Conservation (phyloP, 2,329 filamentous ascomycete species). For the Bipolaris oryzae region DNA sequence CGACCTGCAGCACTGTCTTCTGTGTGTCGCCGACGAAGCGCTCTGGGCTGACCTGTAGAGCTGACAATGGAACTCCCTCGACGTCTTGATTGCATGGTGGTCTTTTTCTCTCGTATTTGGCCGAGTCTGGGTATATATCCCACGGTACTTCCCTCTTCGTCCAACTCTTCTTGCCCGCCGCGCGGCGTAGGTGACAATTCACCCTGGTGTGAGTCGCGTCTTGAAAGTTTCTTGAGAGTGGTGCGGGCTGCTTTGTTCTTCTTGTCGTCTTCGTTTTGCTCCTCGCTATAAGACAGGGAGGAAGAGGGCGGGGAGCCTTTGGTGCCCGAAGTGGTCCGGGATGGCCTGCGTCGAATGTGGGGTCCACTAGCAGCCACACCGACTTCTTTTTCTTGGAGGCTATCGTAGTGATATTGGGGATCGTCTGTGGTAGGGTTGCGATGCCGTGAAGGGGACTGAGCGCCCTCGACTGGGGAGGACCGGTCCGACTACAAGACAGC, state of each 20-base stretch:
- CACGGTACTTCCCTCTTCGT: constrained; percentile 26
- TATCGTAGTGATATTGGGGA: constrained; percentile 22
- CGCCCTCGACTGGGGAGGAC: constrained; percentile 31
- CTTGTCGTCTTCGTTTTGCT: constrained; percentile 30
- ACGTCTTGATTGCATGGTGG: constrained; percentile 28
- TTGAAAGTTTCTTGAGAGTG: constrained; percentile 29
- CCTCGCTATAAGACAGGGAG: constrained; percentile 29
- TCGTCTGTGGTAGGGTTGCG: constrained; percentile 25
- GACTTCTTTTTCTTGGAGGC: constrained; percentile 16
- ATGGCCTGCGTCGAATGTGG: constrained; percentile 33
- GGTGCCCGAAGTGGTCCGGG: constrained; percentile 28
- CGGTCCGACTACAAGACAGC: constrained; percentile 37
- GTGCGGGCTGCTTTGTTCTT: constrained; percentile 28
- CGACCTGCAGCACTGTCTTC: constrained; percentile 33
- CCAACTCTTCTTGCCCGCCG: constrained; percentile 21
- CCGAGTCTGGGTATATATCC: constrained; percentile 50
- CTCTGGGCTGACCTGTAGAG: constrained; percentile 20
- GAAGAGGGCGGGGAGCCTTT: constrained; percentile 27
- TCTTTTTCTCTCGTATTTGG: constrained; percentile 50
- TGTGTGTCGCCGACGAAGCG: constrained; percentile 26
- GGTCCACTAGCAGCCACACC: constrained; percentile 15
- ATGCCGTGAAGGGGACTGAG: constrained; percentile 25
- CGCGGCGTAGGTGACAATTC: constrained; percentile 19
- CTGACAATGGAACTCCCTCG: constrained; percentile 32
- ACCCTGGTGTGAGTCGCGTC: constrained; percentile 24